These are phyloP conservation scores for Pterulicium gracile DNA, from an alignment of 1,284 basidiomycete species.

Conservation along the genomic window DNA sequence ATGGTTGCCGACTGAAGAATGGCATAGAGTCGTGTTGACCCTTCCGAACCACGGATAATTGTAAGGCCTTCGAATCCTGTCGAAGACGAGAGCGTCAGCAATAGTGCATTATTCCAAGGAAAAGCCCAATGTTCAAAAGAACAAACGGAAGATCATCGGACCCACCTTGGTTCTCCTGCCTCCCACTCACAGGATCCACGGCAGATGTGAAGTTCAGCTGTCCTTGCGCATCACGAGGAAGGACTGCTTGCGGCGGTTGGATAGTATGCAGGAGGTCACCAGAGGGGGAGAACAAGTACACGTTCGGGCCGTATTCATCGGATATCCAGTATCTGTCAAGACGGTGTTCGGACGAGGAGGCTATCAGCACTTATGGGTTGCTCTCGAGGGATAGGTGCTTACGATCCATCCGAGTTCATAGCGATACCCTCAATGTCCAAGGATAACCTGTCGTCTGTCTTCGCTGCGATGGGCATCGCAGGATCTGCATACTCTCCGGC, in stretches of 20 bases:
- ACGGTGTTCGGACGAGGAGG: too few species aligned
- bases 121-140: not conserved
- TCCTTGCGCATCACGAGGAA: conserved; percentile 29
- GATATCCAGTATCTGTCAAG: conserved; percentile 41
- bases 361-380: too few species aligned
- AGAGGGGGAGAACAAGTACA: conserved; percentile 39
- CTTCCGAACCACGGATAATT: conserved; percentile 32
- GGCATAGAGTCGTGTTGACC: conserved; percentile 49
- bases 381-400: conserved; percentile 12
- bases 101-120: not conserved
- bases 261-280: conserved; percentile 47
- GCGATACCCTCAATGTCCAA: conserved; percentile 56
- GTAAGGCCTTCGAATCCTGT: conserved; percentile 42
- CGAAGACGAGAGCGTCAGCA: not conserved
- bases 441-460: conserved; percentile 33
- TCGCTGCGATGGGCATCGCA: conserved; percentile 37
- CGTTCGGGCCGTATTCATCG: conserved; percentile 65
- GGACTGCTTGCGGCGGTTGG: conserved; percentile 46
- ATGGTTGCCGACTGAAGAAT: conserved; percentile 55
- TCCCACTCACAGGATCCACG: conserved; percentile 32
- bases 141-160: not conserved
- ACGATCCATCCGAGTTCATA: conserved; percentile 47
- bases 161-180: conserved; percentile 27
- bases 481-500: conserved; percentile 26
- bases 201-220: conserved; percentile 45